Base-by-base conservation (phyloP, 495 filamentous ascomycete genomes). In the Podospora comata region DNA sequence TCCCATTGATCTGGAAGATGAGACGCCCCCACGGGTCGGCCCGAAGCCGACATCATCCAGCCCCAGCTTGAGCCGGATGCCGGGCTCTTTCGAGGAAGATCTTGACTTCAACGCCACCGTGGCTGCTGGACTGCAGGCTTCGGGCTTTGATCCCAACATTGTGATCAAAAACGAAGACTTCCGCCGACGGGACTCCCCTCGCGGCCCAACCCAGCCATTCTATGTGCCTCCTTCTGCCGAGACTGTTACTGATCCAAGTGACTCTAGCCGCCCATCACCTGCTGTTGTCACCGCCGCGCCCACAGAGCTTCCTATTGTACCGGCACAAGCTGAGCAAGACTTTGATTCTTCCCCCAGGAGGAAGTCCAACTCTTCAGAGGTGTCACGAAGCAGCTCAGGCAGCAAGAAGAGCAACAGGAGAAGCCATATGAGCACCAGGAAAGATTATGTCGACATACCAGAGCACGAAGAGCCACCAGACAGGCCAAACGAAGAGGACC, bases 101-200 rank as follows among this genome's bases (percentile, higher is more conserved):
- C 79, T 89, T 54, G 88, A 86, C 44, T 92, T 92, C 61, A 85
- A 88, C 19, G 90, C 90, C 27, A 86, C 83, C 11, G 73, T 92
- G n/a, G 90, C 89, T 71, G 90, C 90, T 48, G 89, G 86, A 5
- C 83, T 91, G 20, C 75, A 88, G 75, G 85, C 85, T 5, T 83
- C 86, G 63, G 90, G 90, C 0, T 92, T 92, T 67, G 86, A 92
- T 74, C 86, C 89, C 23, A 85, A 90, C 28, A 86, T 92, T 66
- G 86, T 92, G 16, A 86, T 89, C 26, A 80, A 91, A 64, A 83
- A 92, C 70, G 85, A 86, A 0, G 79, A 73, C 2, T 92, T 87
- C 66, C 86, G 86, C 59, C 82, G 82, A 26, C 85, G 89, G 20
- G 85, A 87, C 56, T 90, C 89, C 0, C 89, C 89, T 3, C 88